Percentiles rank a stretch among this genome's conserved stretches.
phyloP scores from a whole-genome alignment of 1,139 yeast genomes.

The Yamadazyma siamensis region DNA sequence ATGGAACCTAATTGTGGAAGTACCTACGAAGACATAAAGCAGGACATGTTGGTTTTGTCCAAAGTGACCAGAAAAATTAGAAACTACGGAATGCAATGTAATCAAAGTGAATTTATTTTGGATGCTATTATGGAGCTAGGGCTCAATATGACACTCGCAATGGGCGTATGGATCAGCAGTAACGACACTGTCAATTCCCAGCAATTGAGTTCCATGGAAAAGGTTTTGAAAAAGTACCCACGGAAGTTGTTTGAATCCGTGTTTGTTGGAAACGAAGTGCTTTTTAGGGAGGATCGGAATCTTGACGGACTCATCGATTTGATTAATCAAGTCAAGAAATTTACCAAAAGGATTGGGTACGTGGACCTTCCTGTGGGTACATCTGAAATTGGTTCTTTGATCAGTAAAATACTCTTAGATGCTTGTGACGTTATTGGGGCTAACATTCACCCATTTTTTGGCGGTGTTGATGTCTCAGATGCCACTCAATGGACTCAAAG shows the following conservation, averaged over 20 bases:
- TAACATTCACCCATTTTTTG: slow-evolving; percentile 67
- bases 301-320: slow-evolving; percentile 35
- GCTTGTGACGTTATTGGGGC: slow-evolving; percentile 58
- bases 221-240: slow-evolving; percentile 44
- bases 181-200: slow-evolving; percentile 35
- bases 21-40: slow-evolving; percentile 43
- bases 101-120: slow-evolving; percentile 51
- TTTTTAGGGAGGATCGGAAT: slow-evolving; percentile 51
- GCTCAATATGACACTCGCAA: slow-evolving; percentile 53
- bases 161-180: slow-evolving; percentile 64
- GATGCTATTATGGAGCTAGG: slow-evolving; percentile 50
- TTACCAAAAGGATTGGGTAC: slow-evolving; percentile 29
- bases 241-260: slow-evolving; percentile 46
- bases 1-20: slow-evolving; percentile 53
- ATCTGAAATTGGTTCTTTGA: slow-evolving; percentile 49
- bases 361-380: slow-evolving; percentile 51
- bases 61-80: slow-evolving; percentile 56
- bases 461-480: slow-evolving; percentile 49
- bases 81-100: slow-evolving; percentile 63
- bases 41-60: slow-evolving; percentile 56
- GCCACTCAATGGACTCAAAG: slow-evolving; percentile 56
- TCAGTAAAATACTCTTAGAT: slow-evolving; percentile 31
- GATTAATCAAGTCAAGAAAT: slow-evolving; percentile 40
- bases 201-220: slow-evolving; percentile 45
- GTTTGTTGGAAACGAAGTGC: slow-evolving; percentile 61